A percentile compares a stretch with the other conserved stretches of the same genome.
Evolutionary conservation across 192 early-diverging fungal genomes (phyloP).

Genomic region (Entophlyctis helioformis): DNA sequence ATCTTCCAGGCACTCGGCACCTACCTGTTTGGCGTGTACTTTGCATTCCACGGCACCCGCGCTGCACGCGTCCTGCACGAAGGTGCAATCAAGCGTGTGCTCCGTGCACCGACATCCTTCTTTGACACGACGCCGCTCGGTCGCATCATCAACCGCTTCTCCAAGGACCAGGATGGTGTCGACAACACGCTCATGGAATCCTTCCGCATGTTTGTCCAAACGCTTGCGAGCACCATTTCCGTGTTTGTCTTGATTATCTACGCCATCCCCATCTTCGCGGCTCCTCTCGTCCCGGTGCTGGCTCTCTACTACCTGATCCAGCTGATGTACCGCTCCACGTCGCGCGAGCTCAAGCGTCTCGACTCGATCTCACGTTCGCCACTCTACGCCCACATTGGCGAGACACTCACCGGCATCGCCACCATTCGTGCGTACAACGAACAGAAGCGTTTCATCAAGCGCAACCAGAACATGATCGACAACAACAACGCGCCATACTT

Average conservation of each 20-base stretch:
- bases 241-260: slow-evolving; percentile 49
- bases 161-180: slow-evolving; percentile 49
- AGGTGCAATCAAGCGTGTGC: slow-evolving; percentile 43
- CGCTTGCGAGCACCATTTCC: slow-evolving; percentile 29
- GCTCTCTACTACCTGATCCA: slow-evolving; percentile 61
- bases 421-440: slow-evolving; percentile 61
- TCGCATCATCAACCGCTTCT: slow-evolving; percentile 45
- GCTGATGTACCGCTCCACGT: slow-evolving; percentile 15
- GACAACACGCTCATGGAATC: slow-evolving; percentile 50
- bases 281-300: slow-evolving; percentile 41
- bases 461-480: slow-evolving; percentile 4
- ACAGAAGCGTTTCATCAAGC: slow-evolving; percentile 2
- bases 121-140: slow-evolving; percentile 57
- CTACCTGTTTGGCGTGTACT: slow-evolving; percentile 32
- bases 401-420: slow-evolving; percentile 37
- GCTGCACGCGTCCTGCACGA: slow-evolving; percentile 55
- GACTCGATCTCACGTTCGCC: slow-evolving; percentile 23
- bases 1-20: slow-evolving; percentile 41
- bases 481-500: slow-evolving; percentile 8
- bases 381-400: slow-evolving; percentile 9
- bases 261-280: slow-evolving; percentile 32
- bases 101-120: slow-evolving; percentile 63
- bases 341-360: slow-evolving; percentile 25
- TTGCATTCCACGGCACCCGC: slow-evolving; percentile 35
- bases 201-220: slow-evolving; percentile 41